Evolutionary conservation across 129 eudicot species (phyloP), one percentile per base, ranked within the genome.

Genomic region (Helianthus annuus): DNA sequence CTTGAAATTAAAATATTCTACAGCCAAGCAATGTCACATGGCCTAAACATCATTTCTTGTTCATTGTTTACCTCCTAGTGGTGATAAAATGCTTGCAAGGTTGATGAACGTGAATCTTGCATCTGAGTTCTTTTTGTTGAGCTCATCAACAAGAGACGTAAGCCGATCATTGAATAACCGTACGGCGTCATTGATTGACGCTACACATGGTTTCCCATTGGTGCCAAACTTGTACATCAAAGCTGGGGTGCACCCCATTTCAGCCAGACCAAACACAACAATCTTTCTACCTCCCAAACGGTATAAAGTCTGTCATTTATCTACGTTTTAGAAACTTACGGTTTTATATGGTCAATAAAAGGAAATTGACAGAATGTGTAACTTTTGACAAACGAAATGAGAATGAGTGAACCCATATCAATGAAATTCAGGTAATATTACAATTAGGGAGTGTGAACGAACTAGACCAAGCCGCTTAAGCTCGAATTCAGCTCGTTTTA

Each of bases 221-320:
- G 81, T 48, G 9, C 74, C 79, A 17, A 67, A 29, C 40, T 16
- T 59, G 7, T 54, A 9, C 19, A 79, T 45, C 17, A 52, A 29
- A 12, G 14, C 40, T 5, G 89, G 89, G 42, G 22, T 60, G 67
- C 93, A 87, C 15, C 88, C 92, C n/a, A 78, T 17, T 2, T 14
- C 36, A 3, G 78, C 82, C 1, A 83, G 22, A 57, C 86, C 81
- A 60, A 72, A 78, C 24, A 83, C 53, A 6, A 71, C 92, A 12
- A 87, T 56, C 64, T 84, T 87, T 57, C 88, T 69, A 65, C 83
- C 92, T 46, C 86, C 88, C 32, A 17, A 16, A 5, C 53, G 58
- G 49, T 83, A 84, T 71, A 83, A 72, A 22, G 55, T 71, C 88
- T 84, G 46, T 34, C 36, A 60, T 6, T 52, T 52, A 63, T 69